These are phyloP conservation scores for Ophiostoma pallidulum DNA, from an alignment of 2,329 filamentous ascomycete genomes.

Conservation along the genomic window DNA sequence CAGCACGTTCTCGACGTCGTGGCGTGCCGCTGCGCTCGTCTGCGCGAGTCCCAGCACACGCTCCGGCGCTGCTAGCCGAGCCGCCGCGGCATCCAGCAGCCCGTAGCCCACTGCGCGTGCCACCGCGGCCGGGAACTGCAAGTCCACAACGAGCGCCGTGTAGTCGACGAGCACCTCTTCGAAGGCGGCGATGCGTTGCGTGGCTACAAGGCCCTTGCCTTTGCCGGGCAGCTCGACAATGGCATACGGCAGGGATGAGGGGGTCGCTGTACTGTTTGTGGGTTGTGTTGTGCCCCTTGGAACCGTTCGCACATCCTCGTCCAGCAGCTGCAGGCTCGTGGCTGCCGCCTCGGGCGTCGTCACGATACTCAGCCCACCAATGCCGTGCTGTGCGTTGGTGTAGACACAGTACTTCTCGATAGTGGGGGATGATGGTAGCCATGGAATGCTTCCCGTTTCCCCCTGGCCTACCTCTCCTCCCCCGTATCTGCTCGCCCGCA, in stretches of 20 bases:
- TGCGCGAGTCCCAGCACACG: constrained; percentile 22
- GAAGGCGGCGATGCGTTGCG: constrained; percentile 22
- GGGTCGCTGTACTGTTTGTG: background rate
- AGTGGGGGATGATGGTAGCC: too few relatives aligned
- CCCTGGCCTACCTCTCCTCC: too few relatives aligned
- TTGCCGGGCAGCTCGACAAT: constrained; percentile 25
- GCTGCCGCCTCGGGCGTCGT: constrained; percentile 27
- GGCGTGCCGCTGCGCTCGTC: constrained; percentile 21
- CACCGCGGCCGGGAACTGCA: constrained; percentile 23
- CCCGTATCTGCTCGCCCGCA: too few relatives aligned
- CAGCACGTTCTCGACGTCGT: constrained; percentile 27
- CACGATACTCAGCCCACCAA: constrained; percentile 27
- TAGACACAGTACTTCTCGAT: constrained; percentile 21
- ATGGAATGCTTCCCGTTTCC: too few relatives aligned
- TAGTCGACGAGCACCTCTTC: constrained; percentile 30
- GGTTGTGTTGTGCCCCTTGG: too few relatives aligned
- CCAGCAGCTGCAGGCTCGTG: constrained; percentile 21
- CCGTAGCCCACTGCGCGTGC: constrained; percentile 21
- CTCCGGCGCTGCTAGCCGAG: constrained; percentile 22
- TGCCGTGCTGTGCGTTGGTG: constrained; percentile 21
- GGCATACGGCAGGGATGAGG: constrained; percentile 17
- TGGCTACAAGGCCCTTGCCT: constrained; percentile 28
- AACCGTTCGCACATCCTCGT: constrained; percentile 15
- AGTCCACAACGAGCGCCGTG: constrained; percentile 24
- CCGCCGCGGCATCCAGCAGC: constrained; percentile 23